Evolutionary conservation across 495 filamentous ascomycete species (phyloP), one percentile per base, ranked within the genome.

Genomic region (Collariella sp.): DNA sequence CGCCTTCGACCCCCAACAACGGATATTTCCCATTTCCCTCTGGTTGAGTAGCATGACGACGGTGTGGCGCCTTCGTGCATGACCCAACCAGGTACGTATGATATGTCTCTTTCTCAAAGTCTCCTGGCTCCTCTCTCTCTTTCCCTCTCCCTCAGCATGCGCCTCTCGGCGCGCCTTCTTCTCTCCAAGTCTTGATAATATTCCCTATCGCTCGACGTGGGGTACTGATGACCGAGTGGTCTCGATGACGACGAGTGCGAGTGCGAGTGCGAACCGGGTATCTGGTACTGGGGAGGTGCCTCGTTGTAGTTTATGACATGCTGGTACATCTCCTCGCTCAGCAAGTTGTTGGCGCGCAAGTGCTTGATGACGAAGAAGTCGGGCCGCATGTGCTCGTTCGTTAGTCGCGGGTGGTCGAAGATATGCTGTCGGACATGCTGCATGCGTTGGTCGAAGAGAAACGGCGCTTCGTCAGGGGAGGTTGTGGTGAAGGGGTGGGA

Each of bases 341-440:
- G 54, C 39, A 67, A 4, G 0, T 43, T 16, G 7, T 61, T 10
- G 0, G 44, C 12, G 16, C 41, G 23, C 50, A 76, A 42, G 61
- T 76, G 72, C 1, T 61, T 20, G 18, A 66, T 18, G 35, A 76
- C 47, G 13, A 52, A 49, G 44, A 71, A 72, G 45, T 79, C 78
- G 0, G 73, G 73, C 2, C 72, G 69, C 52, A 67, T 67, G 20
- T 67, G 7, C 4, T 55, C 7, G 19, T 19, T 45, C 13, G 48
- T 54, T 13, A 44, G 31, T 23, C 24, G 42, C 11, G 58, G 36
- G 19, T 66, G 59, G 3, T 64, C 45, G 6, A 52, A 19, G 46
- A 75, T 66, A 47, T 80, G 76, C 0, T 22, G 26, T 2, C 54
- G 60, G 36, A 79, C 72, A 54, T 80, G 78, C 7, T 50, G 7